Percentiles rank a stretch among this genome's conserved stretches.
Evolutionary conservation across 176 grass and related monocot species (phyloP).

Genomic region (Calamus simplicifolius): DNA sequence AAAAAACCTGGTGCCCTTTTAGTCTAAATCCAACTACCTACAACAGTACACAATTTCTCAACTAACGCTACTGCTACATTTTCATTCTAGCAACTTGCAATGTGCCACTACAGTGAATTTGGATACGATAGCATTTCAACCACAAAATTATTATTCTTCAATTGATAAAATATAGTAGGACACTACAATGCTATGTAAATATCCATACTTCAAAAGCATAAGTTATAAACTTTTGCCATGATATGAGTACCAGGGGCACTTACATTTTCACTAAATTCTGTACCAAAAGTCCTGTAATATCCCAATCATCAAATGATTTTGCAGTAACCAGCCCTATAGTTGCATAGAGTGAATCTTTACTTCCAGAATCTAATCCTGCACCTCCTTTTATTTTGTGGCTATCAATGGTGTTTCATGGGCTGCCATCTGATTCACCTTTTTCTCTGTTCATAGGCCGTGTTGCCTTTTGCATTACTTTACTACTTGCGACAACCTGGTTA

Average conservation of each 20-base stretch:
- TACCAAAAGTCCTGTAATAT: constrained; percentile 79
- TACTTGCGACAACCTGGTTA: constrained; percentile 39
- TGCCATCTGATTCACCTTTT: constrained; percentile 61
- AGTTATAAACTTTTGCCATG: not conserved
- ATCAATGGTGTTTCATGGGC: constrained; percentile 38
- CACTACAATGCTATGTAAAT: no score
- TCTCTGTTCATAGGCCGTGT: constrained; percentile 34
- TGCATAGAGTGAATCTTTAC: constrained; percentile 42
- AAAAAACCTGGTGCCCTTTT: no score
- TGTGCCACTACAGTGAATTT: no score
- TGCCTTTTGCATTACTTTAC: constrained; percentile 47
- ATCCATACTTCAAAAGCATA: no score
- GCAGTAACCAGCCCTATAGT: constrained; percentile 23
- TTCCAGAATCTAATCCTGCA: constrained; percentile 37
- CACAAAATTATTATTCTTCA: no score
- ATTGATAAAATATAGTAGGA: no score
- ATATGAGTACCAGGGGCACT: constrained; percentile 18
- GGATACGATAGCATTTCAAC: no score
- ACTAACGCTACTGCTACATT: no score
- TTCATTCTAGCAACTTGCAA: no score
- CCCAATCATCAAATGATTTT: constrained; percentile 84
- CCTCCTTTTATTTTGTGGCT: constrained; percentile 53
- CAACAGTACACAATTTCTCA: no score
- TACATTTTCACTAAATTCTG: constrained; percentile 72
- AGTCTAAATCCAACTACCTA: no score